Evolutionary conservation across 176 grass and related monocot genomes (phyloP).

Genomic region (Lolium multiflorum): DNA sequence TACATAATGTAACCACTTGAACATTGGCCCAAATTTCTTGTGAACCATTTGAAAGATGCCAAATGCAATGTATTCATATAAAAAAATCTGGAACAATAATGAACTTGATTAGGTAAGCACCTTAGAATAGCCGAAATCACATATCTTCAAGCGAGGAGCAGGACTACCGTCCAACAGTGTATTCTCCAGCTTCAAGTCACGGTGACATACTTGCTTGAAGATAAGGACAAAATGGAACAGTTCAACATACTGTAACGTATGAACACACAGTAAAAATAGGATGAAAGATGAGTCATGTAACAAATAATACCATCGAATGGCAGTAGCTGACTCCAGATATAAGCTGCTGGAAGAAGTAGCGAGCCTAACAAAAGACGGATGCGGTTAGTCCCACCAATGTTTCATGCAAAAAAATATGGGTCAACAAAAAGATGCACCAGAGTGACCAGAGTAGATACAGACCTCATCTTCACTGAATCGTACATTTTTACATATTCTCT

Average conservation of each 20-base stretch:
- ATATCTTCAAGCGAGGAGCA: conserved; percentile 97
- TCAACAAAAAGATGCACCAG: conserved; percentile 26
- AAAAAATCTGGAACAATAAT: conserved; percentile 16
- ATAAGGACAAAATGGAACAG: conserved; percentile 46
- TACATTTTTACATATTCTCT: conserved; percentile 91
- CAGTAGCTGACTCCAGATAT: conserved; percentile 98
- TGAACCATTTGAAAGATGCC: conserved; percentile 23
- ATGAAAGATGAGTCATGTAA: conserved; percentile 31
- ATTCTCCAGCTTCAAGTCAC: conserved; percentile 97
- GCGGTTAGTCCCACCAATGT: conserved; percentile 1
- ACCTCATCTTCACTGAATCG: conserved; percentile 98
- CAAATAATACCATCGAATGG: conserved; percentile 90
- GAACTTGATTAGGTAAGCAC: conserved; percentile 42
- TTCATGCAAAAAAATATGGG: conserved; percentile 21
- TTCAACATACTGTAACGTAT: conserved; percentile 29
- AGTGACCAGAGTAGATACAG: conserved; percentile 27
- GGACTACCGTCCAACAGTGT: conserved; percentile 88
- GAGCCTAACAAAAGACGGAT: conserved; percentile 62
- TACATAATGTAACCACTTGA: background rate
- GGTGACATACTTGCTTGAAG: conserved; percentile 99
- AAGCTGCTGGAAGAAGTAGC: conserved; percentile 98
- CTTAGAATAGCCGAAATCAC: conserved; percentile 99
- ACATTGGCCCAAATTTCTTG: background rate
- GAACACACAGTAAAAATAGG: conserved; percentile 33
- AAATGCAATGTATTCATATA: background rate